Evolutionary conservation across 2,329 filamentous ascomycete genomes (phyloP).

Genomic region (Pleoardoris graminearum): DNA sequence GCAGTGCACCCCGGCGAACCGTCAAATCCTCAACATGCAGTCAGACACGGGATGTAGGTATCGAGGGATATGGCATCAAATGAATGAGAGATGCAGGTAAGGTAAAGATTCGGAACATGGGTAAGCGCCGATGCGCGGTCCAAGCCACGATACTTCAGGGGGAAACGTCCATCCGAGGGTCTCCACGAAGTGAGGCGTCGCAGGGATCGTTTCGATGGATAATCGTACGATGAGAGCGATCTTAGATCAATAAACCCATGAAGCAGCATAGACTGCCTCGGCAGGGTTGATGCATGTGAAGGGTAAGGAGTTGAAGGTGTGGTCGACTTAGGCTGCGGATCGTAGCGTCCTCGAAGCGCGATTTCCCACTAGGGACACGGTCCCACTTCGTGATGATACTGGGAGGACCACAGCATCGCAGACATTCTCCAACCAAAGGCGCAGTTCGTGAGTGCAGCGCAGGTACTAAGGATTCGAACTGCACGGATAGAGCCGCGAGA

Average conservation of each 20-base stretch:
- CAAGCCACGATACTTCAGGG: not conserved
- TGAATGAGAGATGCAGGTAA: conserved; percentile 5
- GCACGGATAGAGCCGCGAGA: conserved; percentile 26
- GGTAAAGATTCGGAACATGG: conserved; percentile 1
- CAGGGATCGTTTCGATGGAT: not conserved
- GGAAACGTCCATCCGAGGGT: conserved; percentile 1
- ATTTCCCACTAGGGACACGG: conserved; percentile 11
- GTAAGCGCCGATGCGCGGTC: conserved; percentile 5
- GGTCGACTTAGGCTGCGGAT: conserved; percentile 3
- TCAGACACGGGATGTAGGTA: conserved; percentile 26
- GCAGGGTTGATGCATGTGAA: conserved; percentile 5
- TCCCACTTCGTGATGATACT: conserved; percentile 10
- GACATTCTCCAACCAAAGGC: conserved; percentile 15
- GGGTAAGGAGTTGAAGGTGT: conserved; percentile 4
- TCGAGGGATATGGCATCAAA: conserved; percentile 3
- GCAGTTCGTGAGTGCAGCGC: conserved; percentile 31
- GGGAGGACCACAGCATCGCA: conserved; percentile 29
- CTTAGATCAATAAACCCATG: not conserved
- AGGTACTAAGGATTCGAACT: conserved; percentile 21
- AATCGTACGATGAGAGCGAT: conserved; percentile 1
- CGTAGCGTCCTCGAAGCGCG: conserved; percentile 6
- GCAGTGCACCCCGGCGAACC: conserved; percentile 23
- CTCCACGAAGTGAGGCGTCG: not conserved
- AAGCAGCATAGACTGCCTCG: conserved; percentile 2
- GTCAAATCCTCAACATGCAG: conserved; percentile 25